Conservation (phyloP, 2,329 filamentous ascomycete species). For the Pestalotiopsis sp. region DNA sequence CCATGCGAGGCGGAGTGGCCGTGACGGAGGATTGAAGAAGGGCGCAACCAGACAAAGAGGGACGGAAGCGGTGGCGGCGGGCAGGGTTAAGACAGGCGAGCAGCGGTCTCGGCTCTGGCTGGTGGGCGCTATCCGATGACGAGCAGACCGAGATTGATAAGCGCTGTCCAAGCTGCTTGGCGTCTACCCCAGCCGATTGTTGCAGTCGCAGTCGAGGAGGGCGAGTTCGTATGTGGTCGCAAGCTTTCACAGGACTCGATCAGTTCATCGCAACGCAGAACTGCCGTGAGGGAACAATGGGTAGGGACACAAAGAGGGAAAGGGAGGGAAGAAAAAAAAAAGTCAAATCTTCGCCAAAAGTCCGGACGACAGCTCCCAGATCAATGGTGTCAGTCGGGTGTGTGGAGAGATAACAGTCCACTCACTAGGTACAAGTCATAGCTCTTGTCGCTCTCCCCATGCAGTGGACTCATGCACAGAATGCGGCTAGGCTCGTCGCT, state of each 20-base stretch:
- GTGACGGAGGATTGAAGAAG: neutral
- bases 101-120: neutral
- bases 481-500: slow-evolving; percentile 4
- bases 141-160: neutral
- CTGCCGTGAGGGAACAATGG: neutral
- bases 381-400: neutral
- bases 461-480: slow-evolving; percentile 1
- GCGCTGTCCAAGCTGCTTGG: neutral
- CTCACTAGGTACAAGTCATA: neutral
- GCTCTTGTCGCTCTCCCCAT: neutral
- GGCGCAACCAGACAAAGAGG: neutral
- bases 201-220: neutral
- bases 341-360: neutral
- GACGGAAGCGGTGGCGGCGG: neutral
- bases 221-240: neutral
- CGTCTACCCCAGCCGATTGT: neutral
- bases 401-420: neutral
- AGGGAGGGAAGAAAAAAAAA: neutral
- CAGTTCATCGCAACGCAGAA: neutral
- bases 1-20: neutral
- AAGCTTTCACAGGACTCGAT: neutral
- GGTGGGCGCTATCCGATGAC: slow-evolving; percentile 4
- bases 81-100: neutral
- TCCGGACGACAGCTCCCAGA: neutral
- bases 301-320: neutral